Conservation (phyloP, 805 yeast species). For the Huiozyma naganishii region DNA sequence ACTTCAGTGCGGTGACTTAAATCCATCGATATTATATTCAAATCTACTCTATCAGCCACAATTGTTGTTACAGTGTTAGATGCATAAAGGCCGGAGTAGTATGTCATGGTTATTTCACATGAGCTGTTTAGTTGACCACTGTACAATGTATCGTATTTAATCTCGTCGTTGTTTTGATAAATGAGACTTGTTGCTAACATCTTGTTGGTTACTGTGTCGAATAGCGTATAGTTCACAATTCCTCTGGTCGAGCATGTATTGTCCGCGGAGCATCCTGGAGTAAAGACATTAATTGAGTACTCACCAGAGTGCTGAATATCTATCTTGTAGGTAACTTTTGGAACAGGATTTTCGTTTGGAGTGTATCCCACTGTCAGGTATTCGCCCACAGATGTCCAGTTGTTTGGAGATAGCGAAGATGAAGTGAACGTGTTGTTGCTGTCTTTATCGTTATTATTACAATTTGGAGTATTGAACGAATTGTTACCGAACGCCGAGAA, state of each 20-base stretch:
- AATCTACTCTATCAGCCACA: conserved; percentile 61
- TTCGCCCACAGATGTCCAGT: conserved; percentile 24
- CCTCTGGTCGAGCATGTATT: conserved; percentile 63
- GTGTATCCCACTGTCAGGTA: conserved; percentile 26
- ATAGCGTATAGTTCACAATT: conserved; percentile 62
- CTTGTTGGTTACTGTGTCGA: conserved; percentile 29
- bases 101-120: conserved; percentile 35
- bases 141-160: conserved; percentile 71
- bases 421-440: conserved; percentile 8
- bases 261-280: conserved; percentile 78
- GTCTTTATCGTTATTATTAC: conserved; percentile 26
- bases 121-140: conserved; percentile 52
- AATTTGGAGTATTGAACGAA: conserved; percentile 55
- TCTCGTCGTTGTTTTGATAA: conserved; percentile 69
- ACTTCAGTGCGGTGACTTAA: conserved; percentile 25
- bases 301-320: conserved; percentile 48
- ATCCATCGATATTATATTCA: conserved; percentile 40
- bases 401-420: conserved; percentile 21
- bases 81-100: conserved; percentile 26
- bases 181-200: conserved; percentile 34
- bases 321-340: conserved; percentile 32
- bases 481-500: conserved; percentile 64
- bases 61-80: conserved; percentile 26
- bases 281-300: conserved; percentile 60
- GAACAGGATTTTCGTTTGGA: conserved; percentile 23